Percentiles rank a stretch among this genome's conserved stretches.
phyloP scores from a whole-genome alignment of 1,284 basidiomycete genomes.

The Trametes versicolor region DNA sequence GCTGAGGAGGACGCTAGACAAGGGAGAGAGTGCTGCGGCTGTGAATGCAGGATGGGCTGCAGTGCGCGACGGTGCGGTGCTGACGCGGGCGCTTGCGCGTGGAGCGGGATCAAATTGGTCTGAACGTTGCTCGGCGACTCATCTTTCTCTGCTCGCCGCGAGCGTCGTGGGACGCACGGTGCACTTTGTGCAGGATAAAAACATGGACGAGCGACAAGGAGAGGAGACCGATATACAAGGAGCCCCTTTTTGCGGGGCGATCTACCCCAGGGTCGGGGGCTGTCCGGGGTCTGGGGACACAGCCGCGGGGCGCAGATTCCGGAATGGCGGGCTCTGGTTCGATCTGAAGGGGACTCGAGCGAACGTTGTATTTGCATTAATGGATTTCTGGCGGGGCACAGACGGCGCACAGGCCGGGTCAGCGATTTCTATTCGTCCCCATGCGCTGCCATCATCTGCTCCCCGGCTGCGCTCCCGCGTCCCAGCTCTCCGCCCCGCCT shows the following conservation, averaged over 20 bases:
- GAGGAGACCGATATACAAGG: background rate
- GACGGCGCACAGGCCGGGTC: too few relatives aligned
- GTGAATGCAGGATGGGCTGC: background rate
- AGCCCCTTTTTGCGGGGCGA: conserved; percentile 4
- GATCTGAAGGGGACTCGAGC: conserved; percentile 22
- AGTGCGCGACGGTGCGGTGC: background rate
- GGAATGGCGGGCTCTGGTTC: conserved; percentile 5
- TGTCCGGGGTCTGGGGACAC: conserved; percentile 22
- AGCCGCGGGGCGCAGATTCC: conserved; percentile 12
- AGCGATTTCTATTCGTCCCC: conserved; percentile 25
- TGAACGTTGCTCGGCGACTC: background rate
- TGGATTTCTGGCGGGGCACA: too few relatives aligned
- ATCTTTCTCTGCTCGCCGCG: background rate
- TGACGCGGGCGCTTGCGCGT: background rate
- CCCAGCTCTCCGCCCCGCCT: conserved; percentile 9
- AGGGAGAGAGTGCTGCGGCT: background rate
- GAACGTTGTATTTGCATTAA: background rate
- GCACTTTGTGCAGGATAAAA: background rate
- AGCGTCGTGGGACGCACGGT: background rate
- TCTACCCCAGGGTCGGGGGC: conserved; percentile 2
- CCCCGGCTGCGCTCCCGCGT: conserved; percentile 12
- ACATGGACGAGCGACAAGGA: background rate
- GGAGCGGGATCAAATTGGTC: conserved; percentile 1
- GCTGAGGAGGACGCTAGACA: background rate
- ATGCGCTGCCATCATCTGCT: conserved; percentile 30